Conservation (phyloP, 2,329 filamentous ascomycete genomes). For the Alternaria sp. region DNA sequence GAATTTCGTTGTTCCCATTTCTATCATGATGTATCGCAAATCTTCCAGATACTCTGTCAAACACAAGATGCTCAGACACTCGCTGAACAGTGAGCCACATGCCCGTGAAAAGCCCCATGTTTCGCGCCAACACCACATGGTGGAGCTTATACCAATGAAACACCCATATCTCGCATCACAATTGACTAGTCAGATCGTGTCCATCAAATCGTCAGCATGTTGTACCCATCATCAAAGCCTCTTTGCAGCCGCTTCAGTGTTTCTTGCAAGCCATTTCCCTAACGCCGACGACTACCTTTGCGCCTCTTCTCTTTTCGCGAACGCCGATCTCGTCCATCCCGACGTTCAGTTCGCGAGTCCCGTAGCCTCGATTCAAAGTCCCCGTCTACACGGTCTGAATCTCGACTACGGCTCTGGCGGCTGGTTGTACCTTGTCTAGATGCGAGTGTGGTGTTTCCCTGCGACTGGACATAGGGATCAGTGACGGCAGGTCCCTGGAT, state of each 20-base stretch:
- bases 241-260: not conserved
- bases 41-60: not conserved
- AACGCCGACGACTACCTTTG: not conserved
- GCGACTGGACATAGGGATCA: too few relatives aligned
- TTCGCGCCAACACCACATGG: not conserved
- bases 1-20: not conserved
- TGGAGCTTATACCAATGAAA: not conserved
- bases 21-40: not conserved
- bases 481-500: too few relatives aligned
- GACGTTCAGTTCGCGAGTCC: too few relatives aligned
- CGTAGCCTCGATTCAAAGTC: too few relatives aligned
- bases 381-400: too few relatives aligned
- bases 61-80: not conserved
- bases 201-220: not conserved
- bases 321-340: too few relatives aligned
- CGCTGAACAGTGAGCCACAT: not conserved
- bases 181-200: not conserved
- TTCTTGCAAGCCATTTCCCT: not conserved
- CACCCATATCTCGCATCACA: not conserved
- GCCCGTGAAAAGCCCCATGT: not conserved
- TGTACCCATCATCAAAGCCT: not conserved
- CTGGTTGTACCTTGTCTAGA: too few relatives aligned
- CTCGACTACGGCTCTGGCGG: too few relatives aligned
- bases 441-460: too few relatives aligned
- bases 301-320: too few relatives aligned